These are phyloP conservation scores for Edaphochlamys debaryana DNA, from an alignment of 139 green algal genomes.

Conservation along the genomic window DNA sequence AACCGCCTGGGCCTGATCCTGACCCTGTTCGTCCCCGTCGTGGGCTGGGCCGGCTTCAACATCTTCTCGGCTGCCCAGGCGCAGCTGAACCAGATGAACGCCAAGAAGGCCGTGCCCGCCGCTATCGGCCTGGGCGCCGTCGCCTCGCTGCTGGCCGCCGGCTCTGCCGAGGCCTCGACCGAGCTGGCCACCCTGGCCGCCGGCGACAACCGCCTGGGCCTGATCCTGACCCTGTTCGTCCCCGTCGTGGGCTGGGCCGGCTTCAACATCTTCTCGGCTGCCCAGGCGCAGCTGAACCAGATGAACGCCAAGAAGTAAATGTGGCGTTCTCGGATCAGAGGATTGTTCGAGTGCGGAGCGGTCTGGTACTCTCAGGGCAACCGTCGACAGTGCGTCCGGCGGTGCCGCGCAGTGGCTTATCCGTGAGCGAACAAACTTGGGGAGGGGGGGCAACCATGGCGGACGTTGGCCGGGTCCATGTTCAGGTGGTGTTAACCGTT, in stretches of 20 bases:
- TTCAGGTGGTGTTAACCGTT: too few species aligned
- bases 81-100: conserved; percentile 7
- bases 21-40: conserved; percentile 64
- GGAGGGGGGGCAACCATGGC: too few species aligned
- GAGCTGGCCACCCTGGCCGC: conserved; percentile 77
- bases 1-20: conserved; percentile 52
- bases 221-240: conserved; percentile 64
- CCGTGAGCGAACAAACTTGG: too few species aligned
- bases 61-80: conserved; percentile 59
- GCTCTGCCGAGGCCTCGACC: conserved; percentile 48
- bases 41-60: conserved; percentile 85
- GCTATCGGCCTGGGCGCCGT: conserved; percentile 56
- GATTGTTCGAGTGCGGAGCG: too few species aligned
- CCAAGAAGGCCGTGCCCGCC: conserved; percentile 14
- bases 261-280: conserved; percentile 79
- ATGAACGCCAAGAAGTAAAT: conserved; percentile 63
- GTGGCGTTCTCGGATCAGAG: too few species aligned
- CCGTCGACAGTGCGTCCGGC: too few species aligned
- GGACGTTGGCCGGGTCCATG: too few species aligned
- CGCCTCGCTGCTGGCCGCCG: conserved; percentile 59
- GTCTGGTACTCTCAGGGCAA: too few species aligned
- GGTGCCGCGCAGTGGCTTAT: too few species aligned
- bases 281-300: conserved; percentile 71
- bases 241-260: conserved; percentile 77
- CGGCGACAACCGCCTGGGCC: conserved; percentile 60